Conservation (phyloP, 257 asterid species). For the Penstemon eatonii region DNA sequence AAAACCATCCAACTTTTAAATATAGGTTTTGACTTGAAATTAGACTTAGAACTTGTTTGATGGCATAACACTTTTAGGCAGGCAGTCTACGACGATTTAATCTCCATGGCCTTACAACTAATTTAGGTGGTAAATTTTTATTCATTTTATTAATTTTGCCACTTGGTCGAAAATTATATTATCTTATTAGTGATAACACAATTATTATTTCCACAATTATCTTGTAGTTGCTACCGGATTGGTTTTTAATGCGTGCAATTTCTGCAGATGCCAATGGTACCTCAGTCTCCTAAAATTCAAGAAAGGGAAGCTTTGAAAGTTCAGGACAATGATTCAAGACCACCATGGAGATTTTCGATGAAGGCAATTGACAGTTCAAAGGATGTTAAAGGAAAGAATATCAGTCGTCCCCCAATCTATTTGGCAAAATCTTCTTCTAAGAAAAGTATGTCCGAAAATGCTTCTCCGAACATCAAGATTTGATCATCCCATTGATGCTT, state of each 20-base stretch:
- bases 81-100: no score
- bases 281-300: constrained; percentile 36
- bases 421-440: constrained; percentile 34
- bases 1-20: background rate
- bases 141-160: no score
- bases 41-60: no score
- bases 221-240: background rate
- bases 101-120: no score
- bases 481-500: constrained; percentile 20
- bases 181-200: no score
- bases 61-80: no score
- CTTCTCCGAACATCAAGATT: constrained; percentile 57
- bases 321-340: constrained; percentile 43
- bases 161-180: no score
- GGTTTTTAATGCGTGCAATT: background rate
- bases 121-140: no score
- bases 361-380: constrained; percentile 41
- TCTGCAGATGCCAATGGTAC: constrained; percentile 41
- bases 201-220: no score
- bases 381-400: constrained; percentile 34
- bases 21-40: no score
- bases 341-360: constrained; percentile 59
- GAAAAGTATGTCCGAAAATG: constrained; percentile 45
- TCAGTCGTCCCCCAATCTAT: constrained; percentile 22
- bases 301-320: constrained; percentile 41